Base-by-base conservation (phyloP, 2,329 filamentous ascomycete genomes). In the Cryphonectria parasitica region DNA sequence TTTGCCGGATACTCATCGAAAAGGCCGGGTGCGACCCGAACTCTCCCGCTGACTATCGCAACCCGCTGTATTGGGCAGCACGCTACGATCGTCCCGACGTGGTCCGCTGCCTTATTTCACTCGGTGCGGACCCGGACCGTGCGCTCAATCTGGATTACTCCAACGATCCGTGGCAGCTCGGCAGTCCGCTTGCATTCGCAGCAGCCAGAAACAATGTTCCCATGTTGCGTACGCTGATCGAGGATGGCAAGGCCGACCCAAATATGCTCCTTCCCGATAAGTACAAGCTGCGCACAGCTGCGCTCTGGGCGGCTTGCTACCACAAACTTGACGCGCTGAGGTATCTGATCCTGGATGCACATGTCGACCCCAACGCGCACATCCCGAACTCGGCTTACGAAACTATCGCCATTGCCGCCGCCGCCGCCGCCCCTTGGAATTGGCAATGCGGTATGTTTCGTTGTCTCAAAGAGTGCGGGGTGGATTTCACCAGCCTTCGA, bases 331-430 rank as follows among this genome's bases (percentile, higher is more conserved):
- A 43, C 11, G 61, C 61, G 0, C 61, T 63, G 11, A 43, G 39
- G 17, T 63, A 63, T 19, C 25, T 63, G 11, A 63, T 63, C n/a
- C 15, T 41, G 19, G 39, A 63, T 5, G 34, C 39, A 17, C 34
- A 63, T 25, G 39, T 63, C 61, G 39, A 63, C 25, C 7, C 61
- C n/a, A 63, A 63, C 39, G 61, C 61, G 39, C 25, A 43, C 3
- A 43, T 63, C 4, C 15, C 58, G 8, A 31, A 41, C 22, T 36
- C 61, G 10, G 5, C 0, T 8, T 45, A 2, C 39, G 17, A 22
- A 45, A 36, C 39, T 25, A 28, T 63, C 22, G 34, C 39, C 13
- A 25, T 45, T 31, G 61, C 61, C 39, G 36, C 61, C 10, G n/a
- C n/a, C 45, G 22, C 45, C 41, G 41, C 41, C 22, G 19, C 2